Evolutionary conservation across 495 filamentous ascomycete genomes (phyloP).

Genomic region (Penicillium paradoxum): DNA sequence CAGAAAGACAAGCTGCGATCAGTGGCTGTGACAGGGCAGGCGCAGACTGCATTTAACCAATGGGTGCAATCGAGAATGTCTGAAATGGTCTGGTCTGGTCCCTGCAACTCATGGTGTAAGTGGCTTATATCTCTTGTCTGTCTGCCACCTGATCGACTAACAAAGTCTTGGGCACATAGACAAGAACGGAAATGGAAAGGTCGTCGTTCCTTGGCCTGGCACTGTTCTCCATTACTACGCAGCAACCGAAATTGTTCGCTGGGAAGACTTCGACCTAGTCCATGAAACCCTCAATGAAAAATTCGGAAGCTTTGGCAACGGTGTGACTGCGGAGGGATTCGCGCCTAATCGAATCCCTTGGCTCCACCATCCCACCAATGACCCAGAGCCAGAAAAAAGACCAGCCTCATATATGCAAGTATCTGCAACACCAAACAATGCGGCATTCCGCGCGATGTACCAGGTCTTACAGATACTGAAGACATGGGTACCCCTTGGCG

Average conservation of each 20-base stretch:
- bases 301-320: constrained; percentile 11
- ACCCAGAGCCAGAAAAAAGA: background rate
- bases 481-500: background rate
- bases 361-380: background rate
- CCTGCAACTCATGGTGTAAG: constrained; percentile 14
- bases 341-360: constrained; percentile 2
- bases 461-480: background rate
- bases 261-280: constrained; percentile 13
- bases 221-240: constrained; percentile 12
- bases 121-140: background rate
- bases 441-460: background rate
- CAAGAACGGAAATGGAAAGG: constrained; percentile 8
- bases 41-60: constrained; percentile 5
- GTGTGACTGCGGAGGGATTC: constrained; percentile 9
- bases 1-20: constrained; percentile 11
- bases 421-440: background rate
- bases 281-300: constrained; percentile 2
- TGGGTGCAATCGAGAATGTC: constrained; percentile 14
- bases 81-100: constrained; percentile 10
- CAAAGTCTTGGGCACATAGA: background rate
- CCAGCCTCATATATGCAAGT: no score
- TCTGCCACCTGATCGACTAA: background rate
- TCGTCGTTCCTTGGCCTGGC: constrained; percentile 12
- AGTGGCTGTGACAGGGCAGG: background rate
- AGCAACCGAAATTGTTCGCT: constrained; percentile 12